phyloP scores from a whole-genome alignment of 179 eudicot species.

The Vitellaria paradoxa region DNA sequence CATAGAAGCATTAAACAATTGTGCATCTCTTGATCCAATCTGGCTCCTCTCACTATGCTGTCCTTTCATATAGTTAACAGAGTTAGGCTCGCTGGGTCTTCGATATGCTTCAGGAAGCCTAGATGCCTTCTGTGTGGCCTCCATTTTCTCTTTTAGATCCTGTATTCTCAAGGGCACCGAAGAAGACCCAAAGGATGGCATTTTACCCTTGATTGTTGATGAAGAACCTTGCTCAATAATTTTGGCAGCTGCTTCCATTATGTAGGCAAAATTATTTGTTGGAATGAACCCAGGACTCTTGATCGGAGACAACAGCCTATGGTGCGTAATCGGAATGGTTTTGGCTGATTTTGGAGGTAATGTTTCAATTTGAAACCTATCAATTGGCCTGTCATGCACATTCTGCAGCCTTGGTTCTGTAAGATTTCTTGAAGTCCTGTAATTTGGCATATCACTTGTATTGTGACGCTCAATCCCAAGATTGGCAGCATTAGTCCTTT shows the following conservation, averaged over 20 bases:
- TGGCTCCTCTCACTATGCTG: conserved; percentile 39
- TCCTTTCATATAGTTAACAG: conserved; percentile 31
- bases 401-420: conserved; percentile 41
- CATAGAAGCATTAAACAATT: conserved; percentile 37
- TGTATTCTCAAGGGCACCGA: conserved; percentile 66
- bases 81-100: conserved; percentile 35
- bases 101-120: conserved; percentile 40
- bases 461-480: conserved; percentile 41
- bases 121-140: conserved; percentile 49
- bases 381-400: conserved; percentile 55
- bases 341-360: conserved; percentile 88
- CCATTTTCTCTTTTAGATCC: conserved; percentile 62
- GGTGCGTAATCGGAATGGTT: conserved; percentile 71
- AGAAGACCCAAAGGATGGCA: conserved; percentile 52
- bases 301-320: conserved; percentile 83
- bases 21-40: conserved; percentile 26
- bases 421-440: conserved; percentile 47
- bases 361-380: conserved; percentile 83
- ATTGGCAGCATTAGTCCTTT: conserved; percentile 32
- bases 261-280: conserved; percentile 63
- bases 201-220: conserved; percentile 37
- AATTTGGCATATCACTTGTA: conserved; percentile 39
- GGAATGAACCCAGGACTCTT: conserved; percentile 83
- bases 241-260: conserved; percentile 82
- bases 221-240: conserved; percentile 67